A percentile compares a stretch with the other conserved stretches of the same genome.
phyloP scores from a whole-genome alignment of 768 basidiomycete genomes.

The Leccinum rimulosum region DNA sequence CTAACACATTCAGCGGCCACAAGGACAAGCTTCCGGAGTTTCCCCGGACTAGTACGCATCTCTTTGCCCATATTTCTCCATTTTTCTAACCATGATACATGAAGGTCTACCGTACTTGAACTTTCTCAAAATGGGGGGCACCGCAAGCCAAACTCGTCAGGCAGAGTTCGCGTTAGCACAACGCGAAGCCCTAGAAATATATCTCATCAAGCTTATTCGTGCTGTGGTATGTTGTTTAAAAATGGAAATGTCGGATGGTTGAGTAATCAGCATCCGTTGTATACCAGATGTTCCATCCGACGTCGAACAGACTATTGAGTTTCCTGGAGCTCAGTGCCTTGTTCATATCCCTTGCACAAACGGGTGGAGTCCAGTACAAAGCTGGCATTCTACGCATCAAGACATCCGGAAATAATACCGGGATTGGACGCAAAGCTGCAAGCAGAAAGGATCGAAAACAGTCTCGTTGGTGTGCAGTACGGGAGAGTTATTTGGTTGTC shows the following conservation, averaged over 20 bases:
- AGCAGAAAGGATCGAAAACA: constrained; percentile 59
- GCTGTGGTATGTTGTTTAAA: constrained; percentile 66
- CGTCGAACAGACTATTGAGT: constrained; percentile 81
- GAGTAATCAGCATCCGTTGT: background rate
- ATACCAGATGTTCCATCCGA: constrained; percentile 89
- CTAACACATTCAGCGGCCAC: constrained; percentile 74
- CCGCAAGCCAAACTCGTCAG: constrained; percentile 51
- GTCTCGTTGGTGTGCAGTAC: constrained; percentile 85
- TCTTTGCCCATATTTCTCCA: background rate
- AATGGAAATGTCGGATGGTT: background rate
- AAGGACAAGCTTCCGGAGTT: constrained; percentile 87
- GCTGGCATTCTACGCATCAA: constrained; percentile 77
- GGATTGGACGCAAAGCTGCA: constrained; percentile 65
- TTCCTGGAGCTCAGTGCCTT: constrained; percentile 93
- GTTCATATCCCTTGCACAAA: constrained; percentile 73
- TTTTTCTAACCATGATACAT: constrained; percentile 1
- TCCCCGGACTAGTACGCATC: constrained; percentile 66
- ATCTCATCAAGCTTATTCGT: constrained; percentile 82
- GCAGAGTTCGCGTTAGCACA: constrained; percentile 81
- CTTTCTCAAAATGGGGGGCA: constrained; percentile 66
- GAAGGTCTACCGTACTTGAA: constrained; percentile 89
- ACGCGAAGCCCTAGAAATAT: constrained; percentile 80
- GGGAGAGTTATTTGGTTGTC: constrained; percentile 88
- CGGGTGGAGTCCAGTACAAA: constrained; percentile 88
- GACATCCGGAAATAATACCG: constrained; percentile 46